These are phyloP conservation scores for Mycena vitilis DNA, from an alignment of 768 basidiomycete genomes.

Conservation along the genomic window DNA sequence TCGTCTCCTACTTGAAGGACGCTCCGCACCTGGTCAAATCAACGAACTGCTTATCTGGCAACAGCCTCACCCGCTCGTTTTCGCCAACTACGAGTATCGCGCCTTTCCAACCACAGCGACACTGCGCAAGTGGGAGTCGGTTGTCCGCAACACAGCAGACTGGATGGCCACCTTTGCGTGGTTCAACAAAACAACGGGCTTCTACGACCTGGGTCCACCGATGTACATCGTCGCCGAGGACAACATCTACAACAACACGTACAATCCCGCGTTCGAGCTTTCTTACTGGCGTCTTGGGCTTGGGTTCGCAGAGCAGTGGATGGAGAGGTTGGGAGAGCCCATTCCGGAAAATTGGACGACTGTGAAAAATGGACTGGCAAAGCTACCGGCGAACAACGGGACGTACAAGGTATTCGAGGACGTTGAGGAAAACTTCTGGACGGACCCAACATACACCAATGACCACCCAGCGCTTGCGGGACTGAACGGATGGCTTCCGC, in stretches of 20 bases:
- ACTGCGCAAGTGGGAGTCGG: slow-evolving; percentile 61
- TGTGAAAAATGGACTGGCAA: slow-evolving; percentile 59
- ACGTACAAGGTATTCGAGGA: slow-evolving; percentile 69
- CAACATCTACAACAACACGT: slow-evolving; percentile 64
- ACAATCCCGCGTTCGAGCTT: slow-evolving; percentile 69
- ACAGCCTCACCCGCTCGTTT: slow-evolving; percentile 69
- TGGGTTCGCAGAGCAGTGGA: slow-evolving; percentile 61
- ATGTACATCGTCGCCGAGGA: slow-evolving; percentile 69
- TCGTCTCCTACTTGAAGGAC: slow-evolving; percentile 28
- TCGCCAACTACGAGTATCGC: slow-evolving; percentile 69
- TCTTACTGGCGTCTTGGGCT: slow-evolving; percentile 69
- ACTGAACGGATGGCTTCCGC: slow-evolving; percentile 68
- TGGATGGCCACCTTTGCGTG: slow-evolving; percentile 72
- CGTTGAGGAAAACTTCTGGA: slow-evolving; percentile 64
- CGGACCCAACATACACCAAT: slow-evolving; percentile 60
- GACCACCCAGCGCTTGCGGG: slow-evolving; percentile 71
- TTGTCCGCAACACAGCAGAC: slow-evolving; percentile 66
- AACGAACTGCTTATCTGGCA: slow-evolving; percentile 75
- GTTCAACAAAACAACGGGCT: slow-evolving; percentile 57
- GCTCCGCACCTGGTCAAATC: slow-evolving; percentile 68
- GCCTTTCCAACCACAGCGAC: slow-evolving; percentile 52
- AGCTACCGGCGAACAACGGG: slow-evolving; percentile 62
- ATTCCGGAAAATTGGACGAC: slow-evolving; percentile 56
- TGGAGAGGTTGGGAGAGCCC: slow-evolving; percentile 54
- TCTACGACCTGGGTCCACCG: slow-evolving; percentile 70